Evolutionary conservation across 1,284 basidiomycete species (phyloP), one percentile per base, ranked within the genome.

Genomic region (Naganishia albida): DNA sequence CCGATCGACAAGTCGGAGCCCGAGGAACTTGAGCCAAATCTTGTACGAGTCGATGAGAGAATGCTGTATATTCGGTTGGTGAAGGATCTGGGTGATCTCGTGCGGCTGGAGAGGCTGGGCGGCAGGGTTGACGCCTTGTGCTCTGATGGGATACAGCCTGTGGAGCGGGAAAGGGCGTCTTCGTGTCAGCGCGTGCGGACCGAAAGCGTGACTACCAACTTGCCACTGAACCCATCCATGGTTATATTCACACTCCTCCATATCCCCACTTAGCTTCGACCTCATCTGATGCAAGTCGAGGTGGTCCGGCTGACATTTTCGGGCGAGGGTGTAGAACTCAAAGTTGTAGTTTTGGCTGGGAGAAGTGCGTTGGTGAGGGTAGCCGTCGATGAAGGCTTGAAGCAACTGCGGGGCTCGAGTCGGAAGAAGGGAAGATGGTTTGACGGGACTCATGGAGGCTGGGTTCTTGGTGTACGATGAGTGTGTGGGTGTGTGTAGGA

Each of bases 1-100:
- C 23, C 75, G 70, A 54, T 83, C 83, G 30, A 84, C 74, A 16
- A 88, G 81, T 40, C 80, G 80, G 85, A 89, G 87, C 26, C 87
- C 87, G 71, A 87, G 88, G 76, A 89, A 89, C 72, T 87, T 86
- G 10, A 88, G 82, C 86, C 88, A 88, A 65, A 88, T 83, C 67
- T 59, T 77, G 74, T 88, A 89, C 3, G 88, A 89, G 38, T 77
- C 77, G 3, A 85, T 64, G 26, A 89, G 72, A 51, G 87, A 84
- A 50, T 77, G 70, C 26, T 85, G 74, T 50, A 88, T 80, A 54
- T 71, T 72, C 39, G 81, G 73, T 72, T 86, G 81, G 3, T 78
- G 77, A 68, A 81, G 84, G 84, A 90, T 88, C 25, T 81, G 76
- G 18, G 80, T 74, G 49, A 86, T 83, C 74, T 90, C 88, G 72